Evolutionary conservation across 169 alveolate genomes (phyloP), one percentile per base, ranked within the genome.

Genomic region (Plasmodium gonderi): DNA sequence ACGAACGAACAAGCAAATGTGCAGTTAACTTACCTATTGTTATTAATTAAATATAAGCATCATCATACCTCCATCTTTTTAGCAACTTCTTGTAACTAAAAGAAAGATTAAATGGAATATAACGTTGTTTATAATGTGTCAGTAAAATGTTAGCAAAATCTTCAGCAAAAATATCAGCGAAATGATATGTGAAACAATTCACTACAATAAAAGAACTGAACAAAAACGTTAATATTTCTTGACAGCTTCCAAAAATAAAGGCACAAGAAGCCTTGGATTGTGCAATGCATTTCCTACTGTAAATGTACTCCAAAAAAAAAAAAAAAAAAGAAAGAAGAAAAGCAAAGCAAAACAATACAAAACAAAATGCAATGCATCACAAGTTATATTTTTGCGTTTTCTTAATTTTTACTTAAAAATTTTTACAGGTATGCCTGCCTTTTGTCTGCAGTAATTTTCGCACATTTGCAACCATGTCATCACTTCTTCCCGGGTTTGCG

Each of bases 381-480:
- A 60, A 7, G n/a, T 12, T 23, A 23, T 60, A 5, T 36, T 60
- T 60, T 36, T 60, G 17, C 38, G 9, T 60, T 29, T 54, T 79
- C 14, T 74, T 77, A 20, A 89, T 54, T 49, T 76, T 20, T 89
- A 89, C 94, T 79, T 89, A 65, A 89, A 89, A 26, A 60, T 67
- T 78, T 89, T 89, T 77, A 78, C 81, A 89, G 94, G 94, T 78
- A 89, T 33, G n/a, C 51, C 90, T 36, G 94, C 94, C 38, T 89
- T 89, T 65, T 89, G 44, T 33, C 94, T 89, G 51, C 94, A 89
- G 49, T 77, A 89, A 89, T 89, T 89, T 68, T 89, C 94, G 51
- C 94, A 89, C 94, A 77, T 89, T 77, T 89, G 94, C 60, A 89
- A 40, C 94, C 94, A 89, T 72, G 72, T 89, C 94, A 89, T 89